Conservation (phyloP, 192 early-diverging fungal species). For the Umbelopsis isabellina region DNA sequence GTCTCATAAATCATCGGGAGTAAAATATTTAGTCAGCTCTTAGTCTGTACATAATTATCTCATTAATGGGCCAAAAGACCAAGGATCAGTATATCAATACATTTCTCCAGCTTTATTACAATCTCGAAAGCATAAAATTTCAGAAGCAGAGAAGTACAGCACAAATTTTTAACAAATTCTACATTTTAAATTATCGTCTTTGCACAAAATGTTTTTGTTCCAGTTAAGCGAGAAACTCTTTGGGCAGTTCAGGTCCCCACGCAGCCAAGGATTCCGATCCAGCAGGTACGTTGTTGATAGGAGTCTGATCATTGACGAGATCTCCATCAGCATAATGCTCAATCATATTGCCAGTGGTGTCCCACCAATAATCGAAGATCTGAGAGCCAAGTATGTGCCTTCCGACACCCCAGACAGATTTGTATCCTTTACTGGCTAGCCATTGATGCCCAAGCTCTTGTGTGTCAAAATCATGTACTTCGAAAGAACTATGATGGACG, state of each 20-base stretch:
- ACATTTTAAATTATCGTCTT: background rate
- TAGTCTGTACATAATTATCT: too few relatives aligned
- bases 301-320: slow-evolving; percentile 10
- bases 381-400: slow-evolving; percentile 22
- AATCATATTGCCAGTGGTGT: slow-evolving; percentile 19
- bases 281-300: slow-evolving; percentile 7
- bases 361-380: slow-evolving; percentile 26
- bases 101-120: too few relatives aligned
- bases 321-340: slow-evolving; percentile 23
- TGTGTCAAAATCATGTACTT: slow-evolving; percentile 20
- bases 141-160: too few relatives aligned
- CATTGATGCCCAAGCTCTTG: slow-evolving; percentile 7
- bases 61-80: too few relatives aligned
- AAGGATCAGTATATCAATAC: too few relatives aligned
- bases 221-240: background rate
- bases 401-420: slow-evolving; percentile 21
- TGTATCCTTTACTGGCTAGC: slow-evolving; percentile 18
- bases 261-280: slow-evolving; percentile 10
- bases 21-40: too few relatives aligned
- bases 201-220: background rate
- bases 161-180: background rate
- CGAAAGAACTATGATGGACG: slow-evolving; percentile 20
- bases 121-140: too few relatives aligned
- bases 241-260: slow-evolving; percentile 19
- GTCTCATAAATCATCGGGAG: too few relatives aligned